A percentile compares a stretch with the other conserved stretches of the same genome.
Evolutionary conservation across 1,284 basidiomycete genomes (phyloP).

Genomic region (Boletus albobrunnescens): DNA sequence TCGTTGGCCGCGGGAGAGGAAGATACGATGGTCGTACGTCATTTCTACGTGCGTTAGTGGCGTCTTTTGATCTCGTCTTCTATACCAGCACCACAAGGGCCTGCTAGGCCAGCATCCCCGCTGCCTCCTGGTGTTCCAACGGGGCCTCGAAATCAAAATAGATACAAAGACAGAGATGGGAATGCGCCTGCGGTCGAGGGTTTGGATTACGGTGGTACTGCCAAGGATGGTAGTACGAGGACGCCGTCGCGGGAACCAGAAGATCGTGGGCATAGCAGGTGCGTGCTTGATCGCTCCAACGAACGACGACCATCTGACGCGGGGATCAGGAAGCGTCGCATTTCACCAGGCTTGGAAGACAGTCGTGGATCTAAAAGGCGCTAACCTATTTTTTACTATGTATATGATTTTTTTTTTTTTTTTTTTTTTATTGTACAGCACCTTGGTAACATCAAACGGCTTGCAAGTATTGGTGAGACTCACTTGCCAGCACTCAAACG

Average conservation of each 20-base stretch:
- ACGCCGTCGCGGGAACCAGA: constrained; percentile 57
- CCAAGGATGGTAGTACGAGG: constrained; percentile 39
- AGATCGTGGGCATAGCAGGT: constrained; percentile 52
- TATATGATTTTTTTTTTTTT: constrained; percentile 13
- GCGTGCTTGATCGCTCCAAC: constrained; percentile 6
- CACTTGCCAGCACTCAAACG: background rate
- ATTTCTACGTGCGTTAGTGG: constrained; percentile 6
- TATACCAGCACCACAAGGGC: constrained; percentile 42
- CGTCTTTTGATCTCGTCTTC: constrained; percentile 5
- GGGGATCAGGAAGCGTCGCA: constrained; percentile 51
- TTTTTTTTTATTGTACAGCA: constrained; percentile 24
- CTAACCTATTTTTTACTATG: constrained; percentile 39
- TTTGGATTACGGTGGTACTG: constrained; percentile 73
- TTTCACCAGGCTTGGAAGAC: constrained; percentile 59
- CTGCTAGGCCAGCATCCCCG: constrained; percentile 71
- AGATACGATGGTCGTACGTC: constrained; percentile 41
- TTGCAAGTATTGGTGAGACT: constrained; percentile 4
- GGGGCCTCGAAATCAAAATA: constrained; percentile 79
- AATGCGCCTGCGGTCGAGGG: constrained; percentile 78
- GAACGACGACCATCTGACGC: constrained; percentile 9
- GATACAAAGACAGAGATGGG: constrained; percentile 80
- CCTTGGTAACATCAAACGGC: constrained; percentile 6
- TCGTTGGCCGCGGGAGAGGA: constrained; percentile 46
- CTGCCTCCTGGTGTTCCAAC: constrained; percentile 80
- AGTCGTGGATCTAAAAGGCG: constrained; percentile 58